A percentile compares a stretch with the other conserved stretches of the same genome.
These are phyloP conservation scores for Aspergillus sp. DNA, from an alignment of 2,329 filamentous ascomycete species.

Conservation along the genomic window DNA sequence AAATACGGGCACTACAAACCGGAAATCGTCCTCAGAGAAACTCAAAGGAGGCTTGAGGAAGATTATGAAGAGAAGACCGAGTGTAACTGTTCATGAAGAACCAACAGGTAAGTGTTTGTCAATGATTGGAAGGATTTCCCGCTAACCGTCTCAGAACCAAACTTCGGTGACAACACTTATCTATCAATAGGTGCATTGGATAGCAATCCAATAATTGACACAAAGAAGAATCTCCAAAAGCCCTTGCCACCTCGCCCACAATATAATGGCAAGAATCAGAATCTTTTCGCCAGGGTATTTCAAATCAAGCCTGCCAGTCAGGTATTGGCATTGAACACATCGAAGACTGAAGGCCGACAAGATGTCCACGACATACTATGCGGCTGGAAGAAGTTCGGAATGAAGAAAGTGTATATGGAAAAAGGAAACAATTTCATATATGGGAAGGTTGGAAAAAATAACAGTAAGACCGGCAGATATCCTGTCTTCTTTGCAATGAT, in stretches of 20 bases:
- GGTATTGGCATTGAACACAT: slow-evolving; percentile 69
- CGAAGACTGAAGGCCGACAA: slow-evolving; percentile 68
- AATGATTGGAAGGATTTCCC: too few relatives aligned
- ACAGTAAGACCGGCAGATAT: slow-evolving; percentile 58
- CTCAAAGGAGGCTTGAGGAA: slow-evolving; percentile 49
- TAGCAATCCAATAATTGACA: slow-evolving; percentile 5
- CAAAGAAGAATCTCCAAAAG: slow-evolving; percentile 10
- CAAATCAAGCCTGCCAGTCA: slow-evolving; percentile 78
- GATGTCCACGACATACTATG: slow-evolving; percentile 71
- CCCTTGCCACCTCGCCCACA: slow-evolving; percentile 10
- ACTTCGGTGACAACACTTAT: neutral
- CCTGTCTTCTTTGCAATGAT: slow-evolving; percentile 4
- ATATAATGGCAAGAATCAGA: slow-evolving; percentile 52
- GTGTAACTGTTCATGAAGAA: slow-evolving; percentile 25
- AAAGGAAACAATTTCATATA: slow-evolving; percentile 75
- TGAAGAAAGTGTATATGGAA: slow-evolving; percentile 72
- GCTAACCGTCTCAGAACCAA: slow-evolving; percentile 4
- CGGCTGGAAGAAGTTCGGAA: slow-evolving; percentile 78
- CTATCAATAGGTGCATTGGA: too few relatives aligned
- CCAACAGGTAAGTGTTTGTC: slow-evolving; percentile 32
- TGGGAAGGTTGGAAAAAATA: slow-evolving; percentile 68
- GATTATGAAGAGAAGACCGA: slow-evolving; percentile 47
- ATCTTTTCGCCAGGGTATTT: slow-evolving; percentile 86
- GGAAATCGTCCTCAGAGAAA: slow-evolving; percentile 17
- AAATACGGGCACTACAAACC: slow-evolving; percentile 2